A percentile compares a stretch with the other conserved stretches of the same genome.
phyloP scores from a whole-genome alignment of 805 yeast genomes.

The Wickerhamiella hasegawae region DNA sequence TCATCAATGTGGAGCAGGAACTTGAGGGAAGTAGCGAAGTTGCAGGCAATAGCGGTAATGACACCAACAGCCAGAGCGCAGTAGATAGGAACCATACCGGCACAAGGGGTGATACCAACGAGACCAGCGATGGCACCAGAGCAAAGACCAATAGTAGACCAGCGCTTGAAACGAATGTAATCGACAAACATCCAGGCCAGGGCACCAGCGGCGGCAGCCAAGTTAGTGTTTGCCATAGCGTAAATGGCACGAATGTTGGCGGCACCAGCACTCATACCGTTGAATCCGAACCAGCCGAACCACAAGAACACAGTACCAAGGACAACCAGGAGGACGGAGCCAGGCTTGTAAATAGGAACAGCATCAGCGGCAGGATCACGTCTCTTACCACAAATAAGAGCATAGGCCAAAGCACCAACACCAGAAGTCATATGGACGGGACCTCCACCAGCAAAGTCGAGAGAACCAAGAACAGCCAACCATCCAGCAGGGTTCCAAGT shows the following conservation, averaged over 20 bases:
- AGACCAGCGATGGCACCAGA: constrained; percentile 87
- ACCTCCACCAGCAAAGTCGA: constrained; percentile 98
- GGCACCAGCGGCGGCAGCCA: constrained; percentile 90
- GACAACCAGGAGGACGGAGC: constrained; percentile 78
- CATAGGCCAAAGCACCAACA: constrained; percentile 86
- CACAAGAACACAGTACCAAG: constrained; percentile 88
- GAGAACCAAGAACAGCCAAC: constrained; percentile 66
- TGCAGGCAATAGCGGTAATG: constrained; percentile 61
- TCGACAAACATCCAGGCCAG: constrained; percentile 90
- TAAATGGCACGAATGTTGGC: constrained; percentile 88
- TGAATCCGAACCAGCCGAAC: constrained; percentile 99
- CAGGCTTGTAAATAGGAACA: constrained; percentile 85
- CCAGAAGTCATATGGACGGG: constrained; percentile 95
- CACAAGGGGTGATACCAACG: constrained; percentile 94
- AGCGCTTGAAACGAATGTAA: constrained; percentile 71
- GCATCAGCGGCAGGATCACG: constrained; percentile 52
- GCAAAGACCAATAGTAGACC: constrained; percentile 90
- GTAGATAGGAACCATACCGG: constrained; percentile 90
- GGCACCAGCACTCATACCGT: constrained; percentile 95
- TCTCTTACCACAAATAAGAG: constrained; percentile 84
- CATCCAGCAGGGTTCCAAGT: constrained; percentile 94
- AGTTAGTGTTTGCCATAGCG: constrained; percentile 81
- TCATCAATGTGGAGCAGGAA: constrained; percentile 64
- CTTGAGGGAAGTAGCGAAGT: constrained; percentile 75
- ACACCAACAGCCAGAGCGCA: constrained; percentile 74